phyloP scores from a whole-genome alignment of 345 rosid species.

The Melaleuca alternifolia region DNA sequence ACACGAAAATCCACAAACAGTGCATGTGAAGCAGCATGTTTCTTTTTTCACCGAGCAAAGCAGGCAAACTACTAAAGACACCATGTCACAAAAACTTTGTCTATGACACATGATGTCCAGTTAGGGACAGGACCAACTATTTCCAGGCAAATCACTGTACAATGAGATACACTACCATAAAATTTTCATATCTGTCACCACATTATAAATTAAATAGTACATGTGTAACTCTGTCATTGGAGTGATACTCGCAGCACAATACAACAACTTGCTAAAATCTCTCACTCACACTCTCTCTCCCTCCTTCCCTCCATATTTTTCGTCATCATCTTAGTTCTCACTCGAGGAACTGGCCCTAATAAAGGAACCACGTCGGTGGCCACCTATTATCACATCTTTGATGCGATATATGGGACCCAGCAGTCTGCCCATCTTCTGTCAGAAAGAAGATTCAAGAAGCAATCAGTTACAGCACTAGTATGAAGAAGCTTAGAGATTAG shows the following conservation, averaged over 20 bases:
- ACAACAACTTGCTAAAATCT: not conserved
- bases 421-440: conserved; percentile 59
- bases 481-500: not conserved
- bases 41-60: not conserved
- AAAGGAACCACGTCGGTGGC: conserved; percentile 54
- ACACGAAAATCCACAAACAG: not conserved
- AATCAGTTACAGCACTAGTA: not conserved
- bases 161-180: not conserved
- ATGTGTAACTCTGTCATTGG: not conserved
- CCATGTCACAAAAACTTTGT: not conserved
- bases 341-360: conserved; percentile 40
- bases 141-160: not conserved
- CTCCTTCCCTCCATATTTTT: not conserved
- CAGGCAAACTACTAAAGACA: not conserved
- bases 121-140: not conserved
- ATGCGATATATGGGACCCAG: conserved; percentile 67
- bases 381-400: conserved; percentile 71
- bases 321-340: conserved; percentile 14
- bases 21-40: not conserved
- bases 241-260: not conserved
- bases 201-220: not conserved
- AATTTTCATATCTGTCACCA: not conserved
- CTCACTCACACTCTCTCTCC: not conserved
- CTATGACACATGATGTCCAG: not conserved
- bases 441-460: not conserved